Evolutionary conservation across 306 rosid genomes (phyloP).

Genomic region (Inga laurina): DNA sequence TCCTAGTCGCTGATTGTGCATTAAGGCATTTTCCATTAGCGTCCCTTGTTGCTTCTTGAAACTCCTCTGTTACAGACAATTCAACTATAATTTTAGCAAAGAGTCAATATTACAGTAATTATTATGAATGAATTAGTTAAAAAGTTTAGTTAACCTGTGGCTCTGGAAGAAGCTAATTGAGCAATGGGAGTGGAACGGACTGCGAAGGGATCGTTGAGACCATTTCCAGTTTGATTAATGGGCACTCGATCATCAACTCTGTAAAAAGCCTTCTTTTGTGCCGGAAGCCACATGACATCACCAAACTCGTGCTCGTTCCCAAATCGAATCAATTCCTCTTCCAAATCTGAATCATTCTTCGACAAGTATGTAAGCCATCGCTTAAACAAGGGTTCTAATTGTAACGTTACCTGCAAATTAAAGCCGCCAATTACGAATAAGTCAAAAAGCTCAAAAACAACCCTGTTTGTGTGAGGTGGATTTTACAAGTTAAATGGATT

Average conservation of each 20-base stretch:
- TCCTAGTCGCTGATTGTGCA: conserved; percentile 27
- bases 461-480: too few species aligned
- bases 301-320: conserved; percentile 54
- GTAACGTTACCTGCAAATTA: conserved; percentile 48
- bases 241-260: conserved; percentile 50
- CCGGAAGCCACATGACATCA: conserved; percentile 54
- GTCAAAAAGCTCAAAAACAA: neutral
- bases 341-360: conserved; percentile 48
- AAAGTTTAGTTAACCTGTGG: conserved; percentile 21
- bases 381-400: conserved; percentile 55
- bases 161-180: conserved; percentile 25
- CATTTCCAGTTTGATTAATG: conserved; percentile 43
- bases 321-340: conserved; percentile 42
- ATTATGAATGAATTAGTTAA: neutral
- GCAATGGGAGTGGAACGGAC: conserved; percentile 38
- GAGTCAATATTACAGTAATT: neutral
- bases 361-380: conserved; percentile 43
- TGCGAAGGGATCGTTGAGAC: conserved; percentile 37
- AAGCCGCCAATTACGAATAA: neutral
- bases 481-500: too few species aligned
- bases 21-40: conserved; percentile 51
- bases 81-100: neutral
- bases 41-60: conserved; percentile 45
- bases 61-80: conserved; percentile 42
- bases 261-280: conserved; percentile 47